A percentile compares a stretch with the other conserved stretches of the same genome.
These are phyloP conservation scores for Puccinellia tenuiflora DNA, from an alignment of 176 grass and related monocot genomes.

Conservation along the genomic window DNA sequence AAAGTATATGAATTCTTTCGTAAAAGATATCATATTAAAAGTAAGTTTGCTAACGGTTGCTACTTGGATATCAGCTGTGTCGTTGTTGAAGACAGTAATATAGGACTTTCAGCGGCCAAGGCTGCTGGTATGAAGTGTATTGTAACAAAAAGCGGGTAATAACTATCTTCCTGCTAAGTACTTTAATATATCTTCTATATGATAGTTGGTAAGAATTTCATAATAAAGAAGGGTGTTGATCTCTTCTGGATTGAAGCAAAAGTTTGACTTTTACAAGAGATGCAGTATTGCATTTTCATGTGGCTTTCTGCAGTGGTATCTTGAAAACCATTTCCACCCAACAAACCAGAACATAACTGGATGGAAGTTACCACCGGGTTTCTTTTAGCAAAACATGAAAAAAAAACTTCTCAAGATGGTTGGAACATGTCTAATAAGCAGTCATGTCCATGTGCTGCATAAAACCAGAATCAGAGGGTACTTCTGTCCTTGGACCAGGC, in stretches of 20 bases:
- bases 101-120: constrained; percentile 90
- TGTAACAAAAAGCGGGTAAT: constrained; percentile 89
- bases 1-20: background rate
- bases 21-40: background rate
- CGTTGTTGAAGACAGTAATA: constrained; percentile 92
- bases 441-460: background rate
- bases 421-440: background rate
- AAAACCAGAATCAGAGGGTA: background rate
- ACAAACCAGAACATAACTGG: background rate
- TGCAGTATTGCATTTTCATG: background rate
- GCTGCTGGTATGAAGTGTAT: constrained; percentile 89
- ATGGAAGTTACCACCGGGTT: background rate
- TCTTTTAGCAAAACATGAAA: background rate
- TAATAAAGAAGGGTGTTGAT: background rate
- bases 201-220: background rate
- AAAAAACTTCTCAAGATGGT: background rate
- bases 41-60: background rate
- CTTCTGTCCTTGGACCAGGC: background rate
- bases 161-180: background rate
- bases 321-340: background rate
- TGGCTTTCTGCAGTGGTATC: background rate
- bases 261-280: background rate
- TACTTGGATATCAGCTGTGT: constrained; percentile 68
- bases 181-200: background rate
- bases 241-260: background rate